Evolutionary conservation across 2,329 filamentous ascomycete genomes (phyloP), one percentile per base, ranked within the genome.

Genomic region (Sporothrix curviconia): DNA sequence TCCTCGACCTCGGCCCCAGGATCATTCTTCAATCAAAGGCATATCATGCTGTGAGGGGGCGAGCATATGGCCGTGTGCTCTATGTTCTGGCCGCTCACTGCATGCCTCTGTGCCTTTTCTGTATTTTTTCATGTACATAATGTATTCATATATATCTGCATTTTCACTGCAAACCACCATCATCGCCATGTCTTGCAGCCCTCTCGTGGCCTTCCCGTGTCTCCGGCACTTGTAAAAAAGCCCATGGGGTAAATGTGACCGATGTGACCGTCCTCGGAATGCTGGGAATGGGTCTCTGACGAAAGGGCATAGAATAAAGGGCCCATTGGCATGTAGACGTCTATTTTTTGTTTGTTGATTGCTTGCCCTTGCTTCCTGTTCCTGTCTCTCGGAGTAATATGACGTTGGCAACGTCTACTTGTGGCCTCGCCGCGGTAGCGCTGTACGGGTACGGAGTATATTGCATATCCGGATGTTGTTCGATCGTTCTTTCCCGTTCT

Each of bases 51-150:
- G 47, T 37, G 32, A 25, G 32, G 43, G 32, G 19, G 9, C 22
- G 36, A 50, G 46, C 17, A 50, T 8, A 28, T 19, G 4, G n/a
- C 19, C 32, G 3, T 9, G 7, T 43, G 17, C 19, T 17, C 40
- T 17, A 8, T 50, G 6, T 12, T n/a, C 39, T 43, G 22, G n/a
- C 40, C 42, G 30, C 15, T 28, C 15, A 3, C 24, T 19, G 22
- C 32, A 39, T 46, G 40, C 30, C n/a, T 53, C 12, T 36, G 22
- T 19, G 17, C 28, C 49, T 43, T 15, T 42, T 56, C 36, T 60
- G 56, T 60, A 60, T 60, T 58, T n/a, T 53, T 58, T 46, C 54
- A 28, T 60, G 58, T 62, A 60, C 59, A 62, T 62, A 62, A 40
- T 59, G 44, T 56, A 57, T 57, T 55, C 44, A 28, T 58, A 61